These are phyloP conservation scores for Hypholoma sublateritium DNA, from an alignment of 768 basidiomycete species.

Conservation along the genomic window DNA sequence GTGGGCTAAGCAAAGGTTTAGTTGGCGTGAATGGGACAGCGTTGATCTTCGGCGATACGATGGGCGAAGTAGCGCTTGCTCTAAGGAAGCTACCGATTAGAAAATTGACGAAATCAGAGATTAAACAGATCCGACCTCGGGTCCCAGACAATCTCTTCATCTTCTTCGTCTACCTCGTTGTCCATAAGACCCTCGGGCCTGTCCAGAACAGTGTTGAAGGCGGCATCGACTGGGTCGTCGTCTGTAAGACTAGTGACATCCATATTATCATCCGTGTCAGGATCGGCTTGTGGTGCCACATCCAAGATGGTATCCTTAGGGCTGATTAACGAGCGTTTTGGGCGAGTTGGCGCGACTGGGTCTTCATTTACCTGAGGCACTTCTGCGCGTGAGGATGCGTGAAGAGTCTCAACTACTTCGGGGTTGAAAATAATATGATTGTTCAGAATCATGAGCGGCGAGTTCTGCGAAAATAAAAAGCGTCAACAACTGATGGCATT, in stretches of 20 bases:
- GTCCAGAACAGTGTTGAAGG: slow-evolving; percentile 47
- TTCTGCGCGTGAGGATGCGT: slow-evolving; percentile 12
- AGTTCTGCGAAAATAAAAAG: slow-evolving; percentile 29
- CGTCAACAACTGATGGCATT: background rate
- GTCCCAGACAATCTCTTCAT: slow-evolving; percentile 79
- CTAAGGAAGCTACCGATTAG: slow-evolving; percentile 7
- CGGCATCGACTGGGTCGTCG: slow-evolving; percentile 78
- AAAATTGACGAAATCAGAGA: background rate
- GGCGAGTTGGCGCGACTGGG: slow-evolving; percentile 9
- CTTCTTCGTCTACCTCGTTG: slow-evolving; percentile 47
- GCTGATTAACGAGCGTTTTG: slow-evolving; percentile 22
- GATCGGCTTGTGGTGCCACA: slow-evolving; percentile 18
- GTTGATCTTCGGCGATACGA: slow-evolving; percentile 31
- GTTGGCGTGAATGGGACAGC: slow-evolving; percentile 35
- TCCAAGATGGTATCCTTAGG: slow-evolving; percentile 24
- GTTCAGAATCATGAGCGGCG: slow-evolving; percentile 37
- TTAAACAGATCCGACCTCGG: slow-evolving; percentile 43
- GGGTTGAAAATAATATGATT: slow-evolving; percentile 34
- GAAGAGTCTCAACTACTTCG: slow-evolving; percentile 25
- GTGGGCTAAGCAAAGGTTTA: slow-evolving; percentile 32
- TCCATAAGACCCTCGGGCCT: slow-evolving; percentile 33
- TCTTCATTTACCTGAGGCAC: slow-evolving; percentile 2
- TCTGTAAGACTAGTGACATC: slow-evolving; percentile 75
- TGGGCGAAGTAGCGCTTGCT: slow-evolving; percentile 27
- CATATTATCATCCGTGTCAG: slow-evolving; percentile 60